Percentiles rank a stretch among this genome's conserved stretches.
Conservation (phyloP, 202 grass and related monocot genomes). For the Setaria viridis region DNA sequence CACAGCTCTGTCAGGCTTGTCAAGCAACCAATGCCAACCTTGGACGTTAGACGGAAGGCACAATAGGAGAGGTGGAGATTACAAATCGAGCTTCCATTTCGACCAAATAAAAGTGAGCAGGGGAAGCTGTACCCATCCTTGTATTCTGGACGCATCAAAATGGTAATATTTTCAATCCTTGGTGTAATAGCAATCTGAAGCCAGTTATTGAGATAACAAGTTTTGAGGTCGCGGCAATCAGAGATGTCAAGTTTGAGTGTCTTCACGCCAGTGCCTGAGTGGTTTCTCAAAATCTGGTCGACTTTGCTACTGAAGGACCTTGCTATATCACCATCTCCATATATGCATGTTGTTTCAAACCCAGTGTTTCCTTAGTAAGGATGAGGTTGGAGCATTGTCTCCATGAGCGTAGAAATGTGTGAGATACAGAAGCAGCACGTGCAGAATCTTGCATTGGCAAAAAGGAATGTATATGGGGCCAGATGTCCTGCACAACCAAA, state of each 20-base stretch:
- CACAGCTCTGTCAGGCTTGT: background rate
- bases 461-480: background rate
- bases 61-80: background rate
- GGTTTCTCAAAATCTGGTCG: background rate
- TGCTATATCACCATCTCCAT: background rate
- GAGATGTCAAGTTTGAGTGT: background rate
- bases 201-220: background rate
- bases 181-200: background rate
- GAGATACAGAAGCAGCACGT: background rate
- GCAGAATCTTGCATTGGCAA: background rate
- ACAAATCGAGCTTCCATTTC: background rate
- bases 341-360: background rate
- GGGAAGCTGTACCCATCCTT: background rate
- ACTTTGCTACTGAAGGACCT: background rate
- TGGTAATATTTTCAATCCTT: background rate
- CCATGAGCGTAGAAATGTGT: background rate
- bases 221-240: no score
- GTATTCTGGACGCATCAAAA: background rate
- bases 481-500: constrained; percentile 30
- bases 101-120: constrained; percentile 13
- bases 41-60: background rate
- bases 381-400: background rate
- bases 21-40: background rate
- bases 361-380: background rate
- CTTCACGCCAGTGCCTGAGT: background rate